Base-by-base conservation (phyloP, 1,139 yeast species). In the Yamadazyma blattariae region DNA sequence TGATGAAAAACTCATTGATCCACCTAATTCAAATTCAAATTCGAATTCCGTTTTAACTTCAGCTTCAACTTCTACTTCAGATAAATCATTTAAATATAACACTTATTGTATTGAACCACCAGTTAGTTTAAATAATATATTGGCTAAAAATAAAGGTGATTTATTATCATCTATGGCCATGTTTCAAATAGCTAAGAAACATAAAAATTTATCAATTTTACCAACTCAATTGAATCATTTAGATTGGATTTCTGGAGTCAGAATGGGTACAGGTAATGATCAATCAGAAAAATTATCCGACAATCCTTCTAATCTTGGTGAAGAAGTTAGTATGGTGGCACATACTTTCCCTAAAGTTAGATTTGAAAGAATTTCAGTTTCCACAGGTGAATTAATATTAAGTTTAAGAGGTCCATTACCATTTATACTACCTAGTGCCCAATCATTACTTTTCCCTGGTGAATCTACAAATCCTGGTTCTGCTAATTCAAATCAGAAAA, bases 171-270 rank as follows among this genome's bases (percentile, higher is more conserved):
- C 71, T 6, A 44, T 63, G 42, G 56, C 69, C 7, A 41, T 61
- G 42, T 61, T 53, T 35, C 62, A 56, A 40, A 58, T 68, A 16
- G 57, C 67, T 14, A 63, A 59, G 32, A 57, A 52, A 32, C 43
- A 44, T 23, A 62, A 58, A 20, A 51, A 53, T 23, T 50, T 54
- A 16, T 50, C 52, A 22, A 52, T 57, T 8, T 47, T 52, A 29
- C 51, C 53, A 40, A 33, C 51, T 44, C 38, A 76, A 39, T 58
- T 77, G 25, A 81, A 81, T 45, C 96, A 90, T 52, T 64, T 92
- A 41, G 81, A 83, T 46, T 92, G 98, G 98, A 82, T 92, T 28
- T 82, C 96, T 0, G 97, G 97, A 32, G 95, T 92, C 6, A 69
- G 92, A 36, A 79, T 77, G 62, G 94, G 94, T 0, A 67, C 75